Evolutionary conservation across 2,329 filamentous ascomycete genomes (phyloP).

Genomic region (Exophiala viscosa): DNA sequence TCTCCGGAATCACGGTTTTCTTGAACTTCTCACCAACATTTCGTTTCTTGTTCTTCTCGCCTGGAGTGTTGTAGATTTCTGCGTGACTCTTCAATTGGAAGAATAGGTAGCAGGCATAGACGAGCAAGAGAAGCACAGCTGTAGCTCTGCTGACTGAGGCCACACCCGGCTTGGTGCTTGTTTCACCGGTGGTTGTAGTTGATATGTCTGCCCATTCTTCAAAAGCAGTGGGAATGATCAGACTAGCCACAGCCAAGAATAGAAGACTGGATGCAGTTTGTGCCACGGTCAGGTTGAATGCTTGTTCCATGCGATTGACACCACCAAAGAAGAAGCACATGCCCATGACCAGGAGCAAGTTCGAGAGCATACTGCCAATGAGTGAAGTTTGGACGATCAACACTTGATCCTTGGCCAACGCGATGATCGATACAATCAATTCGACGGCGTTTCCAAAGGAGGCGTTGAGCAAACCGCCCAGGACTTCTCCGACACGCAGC

Average conservation of each 20-base stretch:
- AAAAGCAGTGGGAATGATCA: slow-evolving; percentile 90
- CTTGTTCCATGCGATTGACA: slow-evolving; percentile 72
- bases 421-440: slow-evolving; percentile 83
- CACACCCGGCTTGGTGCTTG: slow-evolving; percentile 21
- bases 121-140: slow-evolving; percentile 75
- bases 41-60: slow-evolving; percentile 68
- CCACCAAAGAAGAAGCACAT: slow-evolving; percentile 92
- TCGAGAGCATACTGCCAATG: slow-evolving; percentile 87
- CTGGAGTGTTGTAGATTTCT: slow-evolving; percentile 73
- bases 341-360: slow-evolving; percentile 80
- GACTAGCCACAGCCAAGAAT: slow-evolving; percentile 70
- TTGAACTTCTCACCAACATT: slow-evolving; percentile 25
- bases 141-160: slow-evolving; percentile 34
- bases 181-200: slow-evolving; percentile 11
- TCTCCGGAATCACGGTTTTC: slow-evolving; percentile 29
- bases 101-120: slow-evolving; percentile 78
- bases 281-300: slow-evolving; percentile 88
- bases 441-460: slow-evolving; percentile 90
- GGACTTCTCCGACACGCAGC: slow-evolving; percentile 70
- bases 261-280: slow-evolving; percentile 82
- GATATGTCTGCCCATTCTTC: slow-evolving; percentile 51
- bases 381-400: slow-evolving; percentile 89
- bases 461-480: slow-evolving; percentile 85
- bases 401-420: slow-evolving; percentile 68
- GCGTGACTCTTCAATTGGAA: slow-evolving; percentile 89